Conservation (phyloP, 2,329 filamentous ascomycete species). For the Verticillium isaacii region DNA sequence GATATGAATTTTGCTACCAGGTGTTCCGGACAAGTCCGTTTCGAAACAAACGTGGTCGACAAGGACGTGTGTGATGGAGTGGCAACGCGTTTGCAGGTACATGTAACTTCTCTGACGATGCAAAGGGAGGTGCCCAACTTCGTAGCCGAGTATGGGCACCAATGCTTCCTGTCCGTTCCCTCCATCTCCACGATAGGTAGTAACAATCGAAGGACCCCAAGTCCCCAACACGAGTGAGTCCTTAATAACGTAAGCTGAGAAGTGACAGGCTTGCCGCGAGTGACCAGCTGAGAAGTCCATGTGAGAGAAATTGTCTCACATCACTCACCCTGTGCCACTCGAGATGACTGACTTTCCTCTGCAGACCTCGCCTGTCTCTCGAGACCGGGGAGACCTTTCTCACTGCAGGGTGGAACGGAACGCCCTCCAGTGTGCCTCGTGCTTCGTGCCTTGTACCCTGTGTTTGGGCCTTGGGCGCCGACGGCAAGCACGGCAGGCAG, state of each 20-base stretch:
- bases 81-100: not conserved
- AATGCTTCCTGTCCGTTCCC: not conserved
- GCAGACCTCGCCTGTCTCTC: too few relatives aligned
- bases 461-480: not conserved
- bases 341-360: not conserved
- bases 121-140: not conserved
- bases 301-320: not conserved
- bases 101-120: not conserved
- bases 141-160: not conserved
- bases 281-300: not conserved
- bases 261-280: not conserved
- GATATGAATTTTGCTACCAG: not conserved
- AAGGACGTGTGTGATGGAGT: not conserved
- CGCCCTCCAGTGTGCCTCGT: not conserved
- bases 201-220: not conserved
- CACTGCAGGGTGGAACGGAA: not conserved
- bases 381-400: too few relatives aligned
- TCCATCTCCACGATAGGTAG: too few relatives aligned
- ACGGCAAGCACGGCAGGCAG: not conserved
- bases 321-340: not conserved
- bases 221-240: not conserved
- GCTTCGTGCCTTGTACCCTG: not conserved
- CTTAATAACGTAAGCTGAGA: not conserved
- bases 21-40: not conserved
- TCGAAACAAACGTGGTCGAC: not conserved